Percentiles rank a stretch among this genome's conserved stretches.
Evolutionary conservation across 257 asterid species (phyloP).

Genomic region (Ilex aquifolium): DNA sequence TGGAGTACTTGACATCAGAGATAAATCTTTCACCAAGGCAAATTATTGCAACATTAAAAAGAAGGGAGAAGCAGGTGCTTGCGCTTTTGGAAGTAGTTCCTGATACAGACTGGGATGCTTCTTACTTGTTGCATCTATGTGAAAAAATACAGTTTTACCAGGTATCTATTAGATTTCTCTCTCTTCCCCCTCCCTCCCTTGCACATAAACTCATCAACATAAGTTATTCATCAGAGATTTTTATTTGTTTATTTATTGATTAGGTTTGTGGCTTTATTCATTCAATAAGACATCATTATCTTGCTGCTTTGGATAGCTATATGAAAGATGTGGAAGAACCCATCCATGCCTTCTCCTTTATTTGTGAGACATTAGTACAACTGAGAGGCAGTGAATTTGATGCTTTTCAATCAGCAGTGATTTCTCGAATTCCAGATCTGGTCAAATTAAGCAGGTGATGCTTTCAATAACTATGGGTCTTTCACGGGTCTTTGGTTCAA

Average conservation of each 20-base stretch:
- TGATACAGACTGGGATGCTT: constrained; percentile 70
- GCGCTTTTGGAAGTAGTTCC: constrained; percentile 69
- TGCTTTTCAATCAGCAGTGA: constrained; percentile 65
- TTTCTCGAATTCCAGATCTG: constrained; percentile 66
- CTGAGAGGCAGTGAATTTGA: constrained; percentile 38
- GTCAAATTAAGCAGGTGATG: constrained; percentile 71
- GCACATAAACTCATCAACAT: not conserved
- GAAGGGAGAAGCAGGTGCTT: constrained; percentile 72
- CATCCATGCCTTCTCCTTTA: constrained; percentile 64
- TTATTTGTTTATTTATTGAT: not conserved
- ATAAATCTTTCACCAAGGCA: constrained; percentile 16
- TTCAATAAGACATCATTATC: constrained; percentile 55
- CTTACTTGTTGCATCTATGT: constrained; percentile 55
- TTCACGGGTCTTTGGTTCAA: not conserved
- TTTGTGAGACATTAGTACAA: constrained; percentile 50
- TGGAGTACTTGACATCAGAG: constrained; percentile 75
- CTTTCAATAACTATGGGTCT: not conserved
- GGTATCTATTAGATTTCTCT: constrained; percentile 29
- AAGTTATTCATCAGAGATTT: constrained; percentile 6
- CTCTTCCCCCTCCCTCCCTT: not conserved
- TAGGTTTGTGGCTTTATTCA: constrained; percentile 88
- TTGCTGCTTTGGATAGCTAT: constrained; percentile 75
- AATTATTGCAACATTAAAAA: constrained; percentile 25
- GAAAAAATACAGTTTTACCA: constrained; percentile 73
- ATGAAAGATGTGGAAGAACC: constrained; percentile 72